Percentiles rank a stretch among this genome's conserved stretches.
Conservation (phyloP, 106 monocot genomes). For the Gastrodia elata region DNA sequence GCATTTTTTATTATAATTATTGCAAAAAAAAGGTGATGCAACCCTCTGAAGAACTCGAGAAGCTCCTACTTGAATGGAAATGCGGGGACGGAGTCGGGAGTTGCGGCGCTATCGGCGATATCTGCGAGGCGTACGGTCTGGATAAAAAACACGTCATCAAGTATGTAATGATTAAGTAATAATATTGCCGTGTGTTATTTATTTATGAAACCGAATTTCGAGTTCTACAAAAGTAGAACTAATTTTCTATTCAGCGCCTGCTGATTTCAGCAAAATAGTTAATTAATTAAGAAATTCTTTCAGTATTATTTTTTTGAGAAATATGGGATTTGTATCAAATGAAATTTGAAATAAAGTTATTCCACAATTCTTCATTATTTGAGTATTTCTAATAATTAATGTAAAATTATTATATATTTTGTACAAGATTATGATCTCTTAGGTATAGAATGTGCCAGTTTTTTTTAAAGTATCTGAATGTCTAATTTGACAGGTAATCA, state of each 20-base stretch:
- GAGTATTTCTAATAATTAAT: no score
- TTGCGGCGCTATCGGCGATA: background rate
- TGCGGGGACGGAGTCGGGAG: background rate
- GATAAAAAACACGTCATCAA: background rate
- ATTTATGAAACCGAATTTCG: no score
- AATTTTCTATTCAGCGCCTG: background rate
- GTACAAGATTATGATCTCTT: no score
- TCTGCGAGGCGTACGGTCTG: background rate
- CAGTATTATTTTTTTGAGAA: background rate
- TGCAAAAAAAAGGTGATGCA: background rate
- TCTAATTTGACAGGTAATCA: no score
- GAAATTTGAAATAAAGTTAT: no score
- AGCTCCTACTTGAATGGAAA: background rate
- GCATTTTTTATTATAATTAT: background rate
- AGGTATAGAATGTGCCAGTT: no score
- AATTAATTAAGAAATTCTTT: background rate
- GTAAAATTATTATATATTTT: no score
- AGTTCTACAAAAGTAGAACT: conserved; percentile 1
- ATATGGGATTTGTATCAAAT: no score
- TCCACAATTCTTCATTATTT: no score
- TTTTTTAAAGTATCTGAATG: no score
- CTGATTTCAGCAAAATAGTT: background rate
- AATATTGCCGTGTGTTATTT: background rate
- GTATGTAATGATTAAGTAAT: no score
- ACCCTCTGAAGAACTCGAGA: background rate